Base-by-base conservation (phyloP, 1,139 yeast species). In the Suhomyces ambrosiae region DNA sequence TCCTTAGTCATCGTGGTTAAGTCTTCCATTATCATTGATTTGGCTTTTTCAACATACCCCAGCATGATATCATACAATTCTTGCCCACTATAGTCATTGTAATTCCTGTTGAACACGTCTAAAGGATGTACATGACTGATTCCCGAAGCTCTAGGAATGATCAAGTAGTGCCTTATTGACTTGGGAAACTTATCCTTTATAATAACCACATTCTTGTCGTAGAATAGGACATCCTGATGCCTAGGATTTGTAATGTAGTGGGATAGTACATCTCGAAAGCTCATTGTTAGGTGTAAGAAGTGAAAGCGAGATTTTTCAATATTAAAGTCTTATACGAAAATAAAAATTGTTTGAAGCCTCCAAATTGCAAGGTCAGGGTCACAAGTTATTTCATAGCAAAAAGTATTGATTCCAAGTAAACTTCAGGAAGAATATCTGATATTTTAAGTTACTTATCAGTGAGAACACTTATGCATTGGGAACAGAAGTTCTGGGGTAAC, bases 161-260 rank as follows among this genome's bases (percentile, higher is more conserved):
- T 65, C 33, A 86, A 61, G 44, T 72, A 71, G 54, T 86, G 95
- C 17, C 77, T 63, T 11, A 63, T 49, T 1, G 90, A 64, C 54
- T 86, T 86, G 11, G 92, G 88, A 53, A 65, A 86, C 32, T 56
- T 56, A 54, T 86, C 95, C 32, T 61, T 60, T 14, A 86, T 65
- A 2, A 86, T 76, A 3, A 80, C 74, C 8, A 71, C 82, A 0
- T 72, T 74, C 43, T 83, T 84, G 36, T 63, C 55, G 45, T 55
- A 76, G 1, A 81, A 45, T 1, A 62, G 56, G 2, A 52, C 41
- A 4, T 56, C 58, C 3, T 45, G 45, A 28, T 49, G 40, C 12
- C 39, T 44, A 1, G 75, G 72, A 22, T 60, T 29, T 10, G 61
- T 57, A 21, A 71, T 63, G 48, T 66, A 67, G 3, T 44, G 36